Conservation (phyloP, 2,329 filamentous ascomycete genomes). For the Chaetomium sp. region DNA sequence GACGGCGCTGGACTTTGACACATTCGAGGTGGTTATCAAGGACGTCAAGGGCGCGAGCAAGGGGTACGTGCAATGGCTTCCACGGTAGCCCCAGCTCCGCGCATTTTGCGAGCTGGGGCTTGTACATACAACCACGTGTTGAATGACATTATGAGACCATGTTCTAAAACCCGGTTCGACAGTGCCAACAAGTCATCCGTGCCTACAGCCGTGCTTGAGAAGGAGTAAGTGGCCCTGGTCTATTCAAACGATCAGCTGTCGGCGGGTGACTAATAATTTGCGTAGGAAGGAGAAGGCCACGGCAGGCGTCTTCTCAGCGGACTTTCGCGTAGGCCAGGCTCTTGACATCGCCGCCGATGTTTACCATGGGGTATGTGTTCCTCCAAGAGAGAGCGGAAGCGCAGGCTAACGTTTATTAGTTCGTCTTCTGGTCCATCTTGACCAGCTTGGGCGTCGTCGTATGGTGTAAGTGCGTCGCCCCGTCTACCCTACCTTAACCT, state of each 20-base stretch:
- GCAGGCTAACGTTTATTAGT: constrained; percentile 52
- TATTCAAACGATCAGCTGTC: neutral
- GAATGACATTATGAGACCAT: constrained; percentile 32
- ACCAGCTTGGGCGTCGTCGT: constrained; percentile 87
- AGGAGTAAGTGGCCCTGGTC: constrained; percentile 65
- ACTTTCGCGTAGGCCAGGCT: constrained; percentile 72
- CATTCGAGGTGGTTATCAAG: constrained; percentile 83
- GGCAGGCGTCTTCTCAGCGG: constrained; percentile 67
- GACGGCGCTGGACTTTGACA: constrained; percentile 86
- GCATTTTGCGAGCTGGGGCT: constrained; percentile 18
- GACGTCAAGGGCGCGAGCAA: constrained; percentile 89
- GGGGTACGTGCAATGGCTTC: constrained; percentile 98
- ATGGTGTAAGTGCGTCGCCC: constrained; percentile 75
- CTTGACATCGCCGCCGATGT: constrained; percentile 84
- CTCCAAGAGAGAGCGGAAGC: constrained; percentile 12
- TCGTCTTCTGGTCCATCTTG: constrained; percentile 92
- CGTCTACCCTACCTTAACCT: neutral
- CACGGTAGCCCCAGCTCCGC: constrained; percentile 63
- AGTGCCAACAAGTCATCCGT: constrained; percentile 54
- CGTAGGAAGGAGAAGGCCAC: constrained; percentile 75
- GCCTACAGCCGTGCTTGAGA: constrained; percentile 61
- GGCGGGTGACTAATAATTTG: constrained; percentile 18
- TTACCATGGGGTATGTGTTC: constrained; percentile 76
- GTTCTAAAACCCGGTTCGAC: constrained; percentile 46
- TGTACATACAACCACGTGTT: constrained; percentile 40